Percentiles rank a stretch among this genome's conserved stretches.
phyloP scores from a whole-genome alignment of 2,329 filamentous ascomycete genomes.

The Cadophora malorum region DNA sequence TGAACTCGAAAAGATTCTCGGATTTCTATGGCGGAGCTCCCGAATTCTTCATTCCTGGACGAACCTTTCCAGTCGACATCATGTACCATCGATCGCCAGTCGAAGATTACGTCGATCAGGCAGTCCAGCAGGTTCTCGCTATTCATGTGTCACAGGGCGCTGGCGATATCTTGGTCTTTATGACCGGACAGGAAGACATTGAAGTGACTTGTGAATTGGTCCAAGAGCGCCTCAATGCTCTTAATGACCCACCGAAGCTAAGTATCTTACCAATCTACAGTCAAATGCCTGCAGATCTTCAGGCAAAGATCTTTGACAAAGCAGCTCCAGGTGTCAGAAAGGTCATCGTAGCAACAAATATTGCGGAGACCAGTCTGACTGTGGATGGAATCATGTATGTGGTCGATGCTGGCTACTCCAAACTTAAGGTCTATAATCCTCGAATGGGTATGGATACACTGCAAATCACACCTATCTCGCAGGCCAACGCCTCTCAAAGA shows the following conservation, averaged over 20 bases:
- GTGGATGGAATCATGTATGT: slow-evolving; percentile 99
- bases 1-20: slow-evolving; percentile 97
- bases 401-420: slow-evolving; percentile 94
- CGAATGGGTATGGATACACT: slow-evolving; percentile 99
- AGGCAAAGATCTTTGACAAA: slow-evolving; percentile 96
- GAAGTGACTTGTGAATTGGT: slow-evolving; percentile 95
- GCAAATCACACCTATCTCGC: slow-evolving; percentile 96
- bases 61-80: slow-evolving; percentile 96
- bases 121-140: slow-evolving; percentile 92
- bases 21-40: slow-evolving; percentile 96
- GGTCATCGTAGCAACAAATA: slow-evolving; percentile 98
- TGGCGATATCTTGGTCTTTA: slow-evolving; percentile 97
- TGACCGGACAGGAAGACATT: slow-evolving; percentile 99
- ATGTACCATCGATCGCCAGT: slow-evolving; percentile 95
- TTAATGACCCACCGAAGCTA: slow-evolving; percentile 94
- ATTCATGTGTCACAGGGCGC: slow-evolving; percentile 95
- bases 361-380: slow-evolving; percentile 96
- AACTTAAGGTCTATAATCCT: slow-evolving; percentile 98
- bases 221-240: slow-evolving; percentile 81
- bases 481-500: slow-evolving; percentile 92
- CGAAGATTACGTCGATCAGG: slow-evolving; percentile 96
- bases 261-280: slow-evolving; percentile 98
- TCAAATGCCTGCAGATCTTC: slow-evolving; percentile 98
- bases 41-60: slow-evolving; percentile 93
- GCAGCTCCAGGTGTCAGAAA: slow-evolving; percentile 91